These are phyloP conservation scores for Haplosporangium gracile DNA, from an alignment of 192 early-diverging fungal species.

Conservation along the genomic window DNA sequence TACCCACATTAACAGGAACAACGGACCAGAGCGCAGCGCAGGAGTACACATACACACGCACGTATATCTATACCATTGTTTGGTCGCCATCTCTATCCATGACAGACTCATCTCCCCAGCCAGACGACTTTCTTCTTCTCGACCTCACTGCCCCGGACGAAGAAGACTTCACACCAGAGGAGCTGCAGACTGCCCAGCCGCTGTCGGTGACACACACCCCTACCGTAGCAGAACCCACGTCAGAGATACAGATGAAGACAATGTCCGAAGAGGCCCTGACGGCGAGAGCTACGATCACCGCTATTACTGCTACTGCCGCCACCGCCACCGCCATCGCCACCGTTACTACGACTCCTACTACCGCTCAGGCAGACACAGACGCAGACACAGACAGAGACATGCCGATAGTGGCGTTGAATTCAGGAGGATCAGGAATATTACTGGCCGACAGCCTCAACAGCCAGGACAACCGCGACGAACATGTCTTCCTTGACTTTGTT, in stretches of 20 bases:
- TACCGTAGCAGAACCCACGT: too few species aligned
- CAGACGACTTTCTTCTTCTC: constrained; percentile 46
- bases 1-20: background rate
- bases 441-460: background rate
- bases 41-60: background rate
- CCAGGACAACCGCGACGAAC: constrained; percentile 10
- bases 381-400: background rate
- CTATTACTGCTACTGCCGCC: too few species aligned
- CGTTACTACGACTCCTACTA: background rate
- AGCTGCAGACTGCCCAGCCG: too few species aligned
- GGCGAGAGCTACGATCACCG: too few species aligned
- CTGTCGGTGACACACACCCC: too few species aligned
- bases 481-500: constrained; percentile 30
- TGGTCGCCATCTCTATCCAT: background rate
- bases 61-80: background rate
- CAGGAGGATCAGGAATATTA: background rate
- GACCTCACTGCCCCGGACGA: constrained; percentile 31
- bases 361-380: background rate
- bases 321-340: too few species aligned
- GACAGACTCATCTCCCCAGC: constrained; percentile 39
- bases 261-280: background rate
- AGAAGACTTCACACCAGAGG: background rate
- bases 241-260: background rate
- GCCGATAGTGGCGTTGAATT: background rate
- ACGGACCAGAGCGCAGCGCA: background rate